phyloP scores from a whole-genome alignment of 257 asterid species.

The Avicennia marina region DNA sequence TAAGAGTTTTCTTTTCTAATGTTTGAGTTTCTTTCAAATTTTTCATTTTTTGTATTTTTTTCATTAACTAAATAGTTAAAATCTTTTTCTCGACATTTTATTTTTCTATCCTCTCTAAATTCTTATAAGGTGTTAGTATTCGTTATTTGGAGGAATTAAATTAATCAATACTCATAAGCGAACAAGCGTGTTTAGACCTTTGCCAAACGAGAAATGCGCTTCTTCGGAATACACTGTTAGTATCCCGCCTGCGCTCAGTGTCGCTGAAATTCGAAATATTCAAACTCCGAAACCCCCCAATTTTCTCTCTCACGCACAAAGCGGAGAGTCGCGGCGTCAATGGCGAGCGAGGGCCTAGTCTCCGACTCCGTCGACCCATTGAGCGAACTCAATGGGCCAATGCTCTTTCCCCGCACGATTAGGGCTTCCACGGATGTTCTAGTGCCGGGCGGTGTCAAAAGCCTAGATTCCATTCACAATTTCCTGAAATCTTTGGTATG shows the following conservation, averaged over 20 bases:
- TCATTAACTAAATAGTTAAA: too few species aligned
- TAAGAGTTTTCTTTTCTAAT: too few species aligned
- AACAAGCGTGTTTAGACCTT: too few species aligned
- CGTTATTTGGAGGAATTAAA: too few species aligned
- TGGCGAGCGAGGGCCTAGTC: conserved; percentile 28
- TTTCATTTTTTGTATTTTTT: too few species aligned
- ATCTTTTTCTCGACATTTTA: too few species aligned
- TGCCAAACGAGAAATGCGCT: background rate
- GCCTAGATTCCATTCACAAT: conserved; percentile 51
- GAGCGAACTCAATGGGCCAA: conserved; percentile 37
- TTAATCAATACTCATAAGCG: too few species aligned
- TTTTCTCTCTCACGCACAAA: conserved; percentile 11
- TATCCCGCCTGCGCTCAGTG: conserved; percentile 26
- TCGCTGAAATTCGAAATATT: conserved; percentile 23
- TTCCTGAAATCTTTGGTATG: conserved; percentile 60
- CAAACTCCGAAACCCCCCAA: conserved; percentile 1
- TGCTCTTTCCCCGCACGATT: conserved; percentile 48
- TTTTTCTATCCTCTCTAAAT: too few species aligned
- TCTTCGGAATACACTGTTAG: background rate
- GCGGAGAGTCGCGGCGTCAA: conserved; percentile 16
- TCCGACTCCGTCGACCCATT: conserved; percentile 50
- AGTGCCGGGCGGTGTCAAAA: conserved; percentile 25
- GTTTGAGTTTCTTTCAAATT: too few species aligned
- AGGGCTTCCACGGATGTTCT: conserved; percentile 36
- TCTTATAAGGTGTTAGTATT: too few species aligned